Evolutionary conservation across 108 stramenopile genomes (phyloP), one percentile per base, ranked within the genome.

Genomic region (Discostella stelligeroides): DNA sequence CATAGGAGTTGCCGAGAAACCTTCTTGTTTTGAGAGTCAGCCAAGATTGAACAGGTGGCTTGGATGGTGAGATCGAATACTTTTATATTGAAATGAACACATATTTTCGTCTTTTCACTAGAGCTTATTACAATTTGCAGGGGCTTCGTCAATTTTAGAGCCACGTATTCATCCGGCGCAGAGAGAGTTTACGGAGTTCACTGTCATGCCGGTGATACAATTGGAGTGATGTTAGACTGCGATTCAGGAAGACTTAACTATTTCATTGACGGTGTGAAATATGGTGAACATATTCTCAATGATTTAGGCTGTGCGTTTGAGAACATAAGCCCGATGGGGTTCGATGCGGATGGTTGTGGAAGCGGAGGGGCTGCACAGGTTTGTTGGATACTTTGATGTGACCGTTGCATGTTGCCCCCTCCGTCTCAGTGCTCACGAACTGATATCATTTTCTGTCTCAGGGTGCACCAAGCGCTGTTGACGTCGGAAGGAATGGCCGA

Each of bases 241-340:
- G 95, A 99, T 66, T 75, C 95, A 10, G 97, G 97, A 11, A 79
- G 94, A 38, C 43, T 99, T 57, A 83, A 90, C 27, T 99, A 94
- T 81, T 97, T 97, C 75, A 89, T 87, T 65, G 97, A 99, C 70
- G 98, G 97, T 1, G 65, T 96, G 29, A 96, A 96, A 68, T 98
- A 96, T 76, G 97, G 97, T 11, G 96, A 97, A 63, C 97, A 98
- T 61, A 90, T 95, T 38, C 63, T 98, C 60, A 93, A 89, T 70
- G 97, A 98, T 74, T 70, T 99, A 17, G 98, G 98, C 6, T 95
- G 95, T 66, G 98, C 98, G 11, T 97, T 97, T 79, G 92, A 94
- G 68, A 87, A 90, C 70, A 29, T 93, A 12, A 90, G 88, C 54
- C 95, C 92, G 28, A 92, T 87, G 76, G 96, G 87, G 43, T 98